Evolutionary conservation across 495 filamentous ascomycete species (phyloP).

Genomic region (Articulospora tetracladia): DNA sequence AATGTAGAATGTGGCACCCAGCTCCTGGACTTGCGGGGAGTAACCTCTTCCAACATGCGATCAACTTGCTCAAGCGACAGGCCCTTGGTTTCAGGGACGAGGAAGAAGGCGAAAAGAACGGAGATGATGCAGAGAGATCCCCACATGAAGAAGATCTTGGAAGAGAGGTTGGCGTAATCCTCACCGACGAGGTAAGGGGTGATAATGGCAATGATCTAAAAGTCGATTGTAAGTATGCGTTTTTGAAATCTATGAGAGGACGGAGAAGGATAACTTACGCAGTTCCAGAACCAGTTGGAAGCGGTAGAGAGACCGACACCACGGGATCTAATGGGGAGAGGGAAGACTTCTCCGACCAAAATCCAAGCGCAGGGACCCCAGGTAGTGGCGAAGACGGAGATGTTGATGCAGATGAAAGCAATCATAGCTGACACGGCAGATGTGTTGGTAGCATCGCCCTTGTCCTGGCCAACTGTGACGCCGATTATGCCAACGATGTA

Average conservation of each 20-base stretch:
- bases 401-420: conserved; percentile 68
- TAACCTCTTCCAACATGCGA: conserved; percentile 82
- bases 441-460: conserved; percentile 23
- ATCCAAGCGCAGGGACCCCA: conserved; percentile 76
- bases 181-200: conserved; percentile 25
- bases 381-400: conserved; percentile 74
- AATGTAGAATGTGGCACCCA: conserved; percentile 73
- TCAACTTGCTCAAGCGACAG: conserved; percentile 86
- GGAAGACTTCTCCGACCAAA: conserved; percentile 83
- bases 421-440: conserved; percentile 63
- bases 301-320: conserved; percentile 78
- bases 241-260: not conserved
- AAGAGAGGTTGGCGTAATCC: conserved; percentile 52
- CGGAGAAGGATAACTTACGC: conserved; percentile 9
- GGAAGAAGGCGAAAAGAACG: conserved; percentile 72
- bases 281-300: conserved; percentile 87
- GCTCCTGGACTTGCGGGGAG: conserved; percentile 61
- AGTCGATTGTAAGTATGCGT: not conserved
- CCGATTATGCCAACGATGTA: conserved; percentile 81
- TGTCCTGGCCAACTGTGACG: conserved; percentile 50
- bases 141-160: conserved; percentile 80
- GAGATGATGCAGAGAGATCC: conserved; percentile 62
- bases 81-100: conserved; percentile 84
- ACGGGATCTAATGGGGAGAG: conserved; percentile 74
- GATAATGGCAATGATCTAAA: conserved; percentile 25